Percentiles rank a stretch among this genome's conserved stretches.
Evolutionary conservation across 768 basidiomycete genomes (phyloP).

Genomic region (Podaxis rugospora): DNA sequence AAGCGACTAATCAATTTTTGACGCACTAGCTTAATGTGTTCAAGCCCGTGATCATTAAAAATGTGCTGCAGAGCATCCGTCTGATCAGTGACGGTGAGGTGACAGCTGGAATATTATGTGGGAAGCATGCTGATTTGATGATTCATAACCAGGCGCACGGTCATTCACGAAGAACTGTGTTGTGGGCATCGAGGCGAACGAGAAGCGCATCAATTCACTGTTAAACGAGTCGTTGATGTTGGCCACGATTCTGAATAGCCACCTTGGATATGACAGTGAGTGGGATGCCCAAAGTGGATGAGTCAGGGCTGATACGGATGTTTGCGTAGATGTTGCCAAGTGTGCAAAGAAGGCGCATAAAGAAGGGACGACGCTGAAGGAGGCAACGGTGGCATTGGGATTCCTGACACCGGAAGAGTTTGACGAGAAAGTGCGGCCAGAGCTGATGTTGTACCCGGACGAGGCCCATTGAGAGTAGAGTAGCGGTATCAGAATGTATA

Average conservation of each 20-base stretch:
- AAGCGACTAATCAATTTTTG: slow-evolving; percentile 8
- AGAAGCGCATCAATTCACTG: slow-evolving; percentile 83
- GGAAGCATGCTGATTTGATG: slow-evolving; percentile 9
- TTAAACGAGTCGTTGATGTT: slow-evolving; percentile 97
- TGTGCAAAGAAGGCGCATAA: slow-evolving; percentile 99
- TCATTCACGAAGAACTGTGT: slow-evolving; percentile 98
- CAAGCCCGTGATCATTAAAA: slow-evolving; percentile 99
- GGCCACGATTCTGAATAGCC: slow-evolving; percentile 94
- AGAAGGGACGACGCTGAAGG: slow-evolving; percentile 94
- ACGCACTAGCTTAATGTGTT: slow-evolving; percentile 84
- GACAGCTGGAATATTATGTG: slow-evolving; percentile 1
- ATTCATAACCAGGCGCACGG: slow-evolving; percentile 54
- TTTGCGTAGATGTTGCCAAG: slow-evolving; percentile 82
- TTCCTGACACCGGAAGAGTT: slow-evolving; percentile 89
- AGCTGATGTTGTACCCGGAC: slow-evolving; percentile 81
- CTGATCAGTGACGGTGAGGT: slow-evolving; percentile 82
- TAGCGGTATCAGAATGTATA: slow-evolving; percentile 16
- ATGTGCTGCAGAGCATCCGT: slow-evolving; percentile 93
- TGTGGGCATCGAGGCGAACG: slow-evolving; percentile 94
- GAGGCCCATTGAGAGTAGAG: slow-evolving; percentile 20
- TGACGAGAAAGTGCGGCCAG: slow-evolving; percentile 88
- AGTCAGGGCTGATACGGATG: slow-evolving; percentile 13
- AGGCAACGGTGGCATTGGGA: slow-evolving; percentile 86
- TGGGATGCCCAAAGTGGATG: slow-evolving; percentile 13
- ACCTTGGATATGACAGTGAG: slow-evolving; percentile 96